Evolutionary conservation across 306 rosid species (phyloP), one percentile per base, ranked within the genome.

Genomic region (Malus asiatica): DNA sequence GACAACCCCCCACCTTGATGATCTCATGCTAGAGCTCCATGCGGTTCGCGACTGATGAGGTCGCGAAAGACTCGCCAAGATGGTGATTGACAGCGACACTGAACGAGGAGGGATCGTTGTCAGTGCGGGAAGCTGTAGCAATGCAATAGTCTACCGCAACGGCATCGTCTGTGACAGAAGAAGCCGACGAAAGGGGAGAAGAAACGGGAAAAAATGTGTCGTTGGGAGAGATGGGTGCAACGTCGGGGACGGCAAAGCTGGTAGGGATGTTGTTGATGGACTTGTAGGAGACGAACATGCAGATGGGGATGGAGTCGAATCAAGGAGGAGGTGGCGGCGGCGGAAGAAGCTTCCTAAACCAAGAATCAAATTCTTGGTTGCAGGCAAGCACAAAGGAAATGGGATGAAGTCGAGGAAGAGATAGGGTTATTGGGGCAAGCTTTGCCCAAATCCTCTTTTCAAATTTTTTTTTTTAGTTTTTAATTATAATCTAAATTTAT

Each of bases 221-320:
- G 19, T 60, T 84, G 0, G 82, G 85, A 6, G 82, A 84, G 4
- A 77, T 48, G 12, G 78, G 62, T 4, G 42, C 42, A 2, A 7
- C 42, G 10, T 38, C 0, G 42, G 42, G 42, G 42, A 38, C 2
- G 5, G 58, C 27, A 29, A 69, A 79, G 83, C 81, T 61, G 61
- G 78, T 65, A 76, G 89, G 73, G 71, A 89, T 94, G 91, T 91
- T 90, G 63, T 80, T 94, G 88, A 90, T 87, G 96, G 97, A 95
- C 63, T 82, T 95, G 52, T 69, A 92, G 76, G 95, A 89, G 61
- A 91, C 87, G 4, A 96, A 90, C 38, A 73, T 84, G 73, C 84
- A 38, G 42, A 38, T 7, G 42, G 10, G 42, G 42, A 38, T 38
- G 9, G 9, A 6, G 42, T 38, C 42, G 80, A 65, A 83, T 87